Conservation (phyloP, 2,329 filamentous ascomycete genomes). For the Hypoxylon sp. region DNA sequence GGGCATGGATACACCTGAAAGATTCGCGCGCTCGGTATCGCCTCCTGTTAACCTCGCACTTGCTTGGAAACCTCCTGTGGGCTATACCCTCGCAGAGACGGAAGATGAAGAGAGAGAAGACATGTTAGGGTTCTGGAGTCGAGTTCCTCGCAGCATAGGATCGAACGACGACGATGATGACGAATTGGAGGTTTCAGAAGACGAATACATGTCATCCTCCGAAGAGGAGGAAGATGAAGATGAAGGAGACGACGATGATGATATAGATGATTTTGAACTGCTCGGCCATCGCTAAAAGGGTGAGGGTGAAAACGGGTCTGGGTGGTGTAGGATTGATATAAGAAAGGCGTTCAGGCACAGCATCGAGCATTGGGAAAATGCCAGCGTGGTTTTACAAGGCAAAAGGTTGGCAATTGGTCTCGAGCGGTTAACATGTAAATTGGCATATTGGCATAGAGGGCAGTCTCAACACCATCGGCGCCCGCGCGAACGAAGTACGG, state of each 20-base stretch:
- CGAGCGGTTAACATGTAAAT: constrained; percentile 22
- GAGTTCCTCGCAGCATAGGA: constrained; percentile 51
- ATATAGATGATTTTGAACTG: constrained; percentile 55
- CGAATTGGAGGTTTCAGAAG: constrained; percentile 42
- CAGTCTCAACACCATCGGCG: constrained; percentile 4
- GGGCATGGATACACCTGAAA: constrained; percentile 47
- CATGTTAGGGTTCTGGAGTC: constrained; percentile 67
- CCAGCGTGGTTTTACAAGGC: constrained; percentile 25
- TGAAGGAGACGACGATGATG: constrained; percentile 57
- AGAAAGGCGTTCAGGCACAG: constrained; percentile 42
- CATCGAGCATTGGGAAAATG: constrained; percentile 41
- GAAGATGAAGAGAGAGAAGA: constrained; percentile 61
- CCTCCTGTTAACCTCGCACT: constrained; percentile 46
- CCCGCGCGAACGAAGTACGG: constrained; percentile 15
- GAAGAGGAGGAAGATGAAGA: constrained; percentile 57
- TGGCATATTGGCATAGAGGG: constrained; percentile 26
- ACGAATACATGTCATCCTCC: constrained; percentile 43
- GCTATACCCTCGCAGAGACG: constrained; percentile 32
- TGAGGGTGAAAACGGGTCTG: constrained; percentile 27
- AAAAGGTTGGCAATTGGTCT: constrained; percentile 10
- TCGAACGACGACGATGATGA: constrained; percentile 50
- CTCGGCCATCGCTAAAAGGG: constrained; percentile 45
- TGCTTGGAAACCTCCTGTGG: constrained; percentile 37
- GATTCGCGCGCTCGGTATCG: constrained; percentile 57
- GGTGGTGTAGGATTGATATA: constrained; percentile 35